Conservation (phyloP, 2,329 filamentous ascomycete genomes). For the Tetracladium maxilliforme region DNA sequence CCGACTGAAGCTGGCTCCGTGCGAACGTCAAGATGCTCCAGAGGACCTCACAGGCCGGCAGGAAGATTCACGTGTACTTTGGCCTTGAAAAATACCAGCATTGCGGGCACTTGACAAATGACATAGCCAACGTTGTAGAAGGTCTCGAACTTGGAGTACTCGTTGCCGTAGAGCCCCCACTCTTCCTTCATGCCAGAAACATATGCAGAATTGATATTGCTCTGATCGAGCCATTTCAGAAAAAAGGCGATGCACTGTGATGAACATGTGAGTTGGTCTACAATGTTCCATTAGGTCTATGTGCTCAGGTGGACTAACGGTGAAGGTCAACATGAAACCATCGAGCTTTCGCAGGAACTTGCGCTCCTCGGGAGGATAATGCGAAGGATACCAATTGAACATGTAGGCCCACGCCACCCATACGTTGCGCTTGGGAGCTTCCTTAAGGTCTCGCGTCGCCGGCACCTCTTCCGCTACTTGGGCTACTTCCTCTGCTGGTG, state of each 20-base stretch:
- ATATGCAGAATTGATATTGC: conserved; percentile 19
- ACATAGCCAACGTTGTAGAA: conserved; percentile 8
- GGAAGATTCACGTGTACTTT: conserved; percentile 7
- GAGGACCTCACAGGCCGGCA: conserved; percentile 8
- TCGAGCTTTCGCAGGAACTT: conserved; percentile 27
- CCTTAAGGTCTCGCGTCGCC: too few relatives aligned
- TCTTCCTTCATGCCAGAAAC: conserved; percentile 32
- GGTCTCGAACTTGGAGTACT: conserved; percentile 22
- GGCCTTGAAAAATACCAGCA: conserved; percentile 7
- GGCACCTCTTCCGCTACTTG: too few relatives aligned
- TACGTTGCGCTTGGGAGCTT: too few relatives aligned
- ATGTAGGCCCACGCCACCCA: conserved; percentile 14
- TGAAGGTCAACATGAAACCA: conserved; percentile 23
- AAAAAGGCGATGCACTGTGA: conserved; percentile 12
- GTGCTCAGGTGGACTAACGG: too few relatives aligned
- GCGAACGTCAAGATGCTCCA: conserved; percentile 9
- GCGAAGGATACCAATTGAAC: conserved; percentile 16
- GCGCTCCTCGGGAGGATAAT: conserved; percentile 19
- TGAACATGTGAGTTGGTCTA: too few relatives aligned
- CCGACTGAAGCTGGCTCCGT: conserved; percentile 1
- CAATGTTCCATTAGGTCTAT: too few relatives aligned
- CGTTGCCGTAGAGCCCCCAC: conserved; percentile 25
- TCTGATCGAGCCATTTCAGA: conserved; percentile 26
- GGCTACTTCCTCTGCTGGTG: too few relatives aligned
- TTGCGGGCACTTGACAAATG: conserved; percentile 8